These are phyloP conservation scores for Cordia subcordata DNA, from an alignment of 257 asterid genomes.

Conservation along the genomic window DNA sequence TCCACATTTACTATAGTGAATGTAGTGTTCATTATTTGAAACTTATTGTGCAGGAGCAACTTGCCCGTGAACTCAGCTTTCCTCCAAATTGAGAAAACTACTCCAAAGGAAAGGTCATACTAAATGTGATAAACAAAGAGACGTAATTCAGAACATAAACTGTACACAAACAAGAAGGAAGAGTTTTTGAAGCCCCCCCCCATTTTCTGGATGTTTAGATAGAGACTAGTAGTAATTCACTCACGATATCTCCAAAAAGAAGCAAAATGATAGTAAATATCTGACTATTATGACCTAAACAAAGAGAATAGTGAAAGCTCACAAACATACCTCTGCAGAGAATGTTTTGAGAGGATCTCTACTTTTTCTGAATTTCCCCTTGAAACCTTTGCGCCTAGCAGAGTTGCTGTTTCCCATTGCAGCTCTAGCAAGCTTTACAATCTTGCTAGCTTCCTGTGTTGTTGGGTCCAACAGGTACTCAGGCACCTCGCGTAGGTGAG, in stretches of 20 bases:
- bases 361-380: constrained; percentile 57
- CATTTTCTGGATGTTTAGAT: too few species aligned
- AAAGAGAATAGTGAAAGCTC: not conserved
- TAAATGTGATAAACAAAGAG: too few species aligned
- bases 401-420: constrained; percentile 71
- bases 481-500: constrained; percentile 76
- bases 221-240: not conserved
- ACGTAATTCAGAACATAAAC: too few species aligned
- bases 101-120: too few species aligned
- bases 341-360: constrained; percentile 80
- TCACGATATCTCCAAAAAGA: not conserved
- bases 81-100: too few species aligned
- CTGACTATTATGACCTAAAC: not conserved
- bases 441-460: constrained; percentile 94
- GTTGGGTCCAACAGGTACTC: constrained; percentile 86
- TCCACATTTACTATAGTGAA: too few species aligned
- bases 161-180: too few species aligned
- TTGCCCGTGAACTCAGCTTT: too few species aligned
- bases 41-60: too few species aligned
- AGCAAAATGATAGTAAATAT: not conserved
- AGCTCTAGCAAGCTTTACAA: constrained; percentile 86
- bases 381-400: constrained; percentile 44
- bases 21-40: too few species aligned
- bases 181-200: too few species aligned
- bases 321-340: constrained; percentile 66